Conservation (phyloP, 73 alveolate species). For the Stentor coeruleus region DNA sequence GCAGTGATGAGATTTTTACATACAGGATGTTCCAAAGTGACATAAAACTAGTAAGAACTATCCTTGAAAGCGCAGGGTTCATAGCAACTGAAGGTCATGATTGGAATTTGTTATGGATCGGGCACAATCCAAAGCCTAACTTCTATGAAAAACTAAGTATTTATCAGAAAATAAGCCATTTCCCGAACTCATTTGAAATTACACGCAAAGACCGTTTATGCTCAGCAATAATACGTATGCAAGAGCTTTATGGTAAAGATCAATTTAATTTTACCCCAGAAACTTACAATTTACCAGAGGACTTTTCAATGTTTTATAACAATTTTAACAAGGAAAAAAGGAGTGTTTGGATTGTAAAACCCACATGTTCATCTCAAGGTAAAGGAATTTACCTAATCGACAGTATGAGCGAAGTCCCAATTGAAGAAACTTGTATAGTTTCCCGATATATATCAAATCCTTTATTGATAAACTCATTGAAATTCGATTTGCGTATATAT, state of each 20-base stretch:
- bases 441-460: slow-evolving; percentile 61
- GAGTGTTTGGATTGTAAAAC: slow-evolving; percentile 70
- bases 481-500: slow-evolving; percentile 69
- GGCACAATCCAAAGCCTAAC: slow-evolving; percentile 36
- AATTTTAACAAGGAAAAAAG: slow-evolving; percentile 55
- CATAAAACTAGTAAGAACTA: neutral
- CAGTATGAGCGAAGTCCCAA: slow-evolving; percentile 58
- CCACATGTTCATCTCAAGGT: slow-evolving; percentile 72
- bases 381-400: slow-evolving; percentile 75
- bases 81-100: slow-evolving; percentile 60
- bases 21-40: slow-evolving; percentile 50
- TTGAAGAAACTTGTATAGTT: slow-evolving; percentile 52
- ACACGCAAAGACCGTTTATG: slow-evolving; percentile 66
- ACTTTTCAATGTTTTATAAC: slow-evolving; percentile 63
- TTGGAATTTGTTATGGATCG: slow-evolving; percentile 65
- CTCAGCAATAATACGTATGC: slow-evolving; percentile 43
- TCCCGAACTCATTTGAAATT: slow-evolving; percentile 78
- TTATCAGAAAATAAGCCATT: slow-evolving; percentile 84
- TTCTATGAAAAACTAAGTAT: slow-evolving; percentile 42
- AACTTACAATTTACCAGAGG: slow-evolving; percentile 83
- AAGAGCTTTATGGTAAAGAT: slow-evolving; percentile 50
- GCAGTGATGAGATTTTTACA: neutral
- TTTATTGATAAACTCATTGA: slow-evolving; percentile 59
- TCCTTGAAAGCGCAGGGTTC: slow-evolving; percentile 38
- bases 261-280: slow-evolving; percentile 47